Evolutionary conservation across 208 protist genomes (phyloP).

Genomic region (Acanthamoeba healyi): DNA sequence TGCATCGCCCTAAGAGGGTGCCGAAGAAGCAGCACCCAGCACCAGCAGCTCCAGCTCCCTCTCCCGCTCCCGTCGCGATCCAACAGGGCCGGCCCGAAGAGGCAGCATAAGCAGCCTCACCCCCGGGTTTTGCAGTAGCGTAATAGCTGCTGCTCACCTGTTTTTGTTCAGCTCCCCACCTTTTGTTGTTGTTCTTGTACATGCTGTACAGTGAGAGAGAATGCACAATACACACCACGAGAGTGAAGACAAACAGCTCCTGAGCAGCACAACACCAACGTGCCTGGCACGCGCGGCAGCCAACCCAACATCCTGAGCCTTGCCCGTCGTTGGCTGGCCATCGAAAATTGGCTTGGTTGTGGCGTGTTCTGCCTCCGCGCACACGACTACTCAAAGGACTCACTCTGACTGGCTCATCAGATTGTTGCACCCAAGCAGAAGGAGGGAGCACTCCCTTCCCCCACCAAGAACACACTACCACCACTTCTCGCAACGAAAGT

Average conservation of each 20-base stretch:
- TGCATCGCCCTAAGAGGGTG: conserved; percentile 19
- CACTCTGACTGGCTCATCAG: background rate
- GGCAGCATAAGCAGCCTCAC: conserved; percentile 15
- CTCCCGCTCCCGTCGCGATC: background rate
- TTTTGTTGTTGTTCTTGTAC: background rate
- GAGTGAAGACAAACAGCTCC: background rate
- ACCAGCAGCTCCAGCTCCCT: background rate
- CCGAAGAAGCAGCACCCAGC: background rate
- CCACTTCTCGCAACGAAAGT: background rate
- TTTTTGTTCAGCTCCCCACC: background rate
- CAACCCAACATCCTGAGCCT: no score
- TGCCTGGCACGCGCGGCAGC: no score
- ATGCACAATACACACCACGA: background rate
- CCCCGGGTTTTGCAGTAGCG: background rate
- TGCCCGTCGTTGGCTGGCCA: no score
- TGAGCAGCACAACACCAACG: no score
- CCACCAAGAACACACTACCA: background rate
- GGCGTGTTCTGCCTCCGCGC: no score
- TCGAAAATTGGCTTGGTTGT: background rate
- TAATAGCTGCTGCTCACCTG: background rate
- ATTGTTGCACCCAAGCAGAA: no score
- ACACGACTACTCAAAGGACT: background rate
- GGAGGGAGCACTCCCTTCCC: no score
- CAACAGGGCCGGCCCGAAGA: background rate
- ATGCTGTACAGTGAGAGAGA: background rate